phyloP scores from a whole-genome alignment of 495 filamentous ascomycete genomes.

The Aspergillus bridgeri region DNA sequence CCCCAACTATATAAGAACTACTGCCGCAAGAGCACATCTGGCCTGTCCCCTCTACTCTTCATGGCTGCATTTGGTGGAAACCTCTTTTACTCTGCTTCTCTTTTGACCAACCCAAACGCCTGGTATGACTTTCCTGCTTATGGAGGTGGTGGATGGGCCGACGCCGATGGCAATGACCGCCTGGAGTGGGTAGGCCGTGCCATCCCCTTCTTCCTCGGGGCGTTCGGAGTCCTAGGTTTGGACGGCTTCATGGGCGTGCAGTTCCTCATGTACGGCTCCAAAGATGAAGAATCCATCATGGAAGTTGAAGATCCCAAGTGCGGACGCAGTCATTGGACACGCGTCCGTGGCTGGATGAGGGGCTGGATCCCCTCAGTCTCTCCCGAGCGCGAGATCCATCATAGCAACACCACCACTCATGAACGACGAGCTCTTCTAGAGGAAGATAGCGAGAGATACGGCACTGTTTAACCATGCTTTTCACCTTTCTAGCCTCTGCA shows the following conservation, averaged over 20 bases:
- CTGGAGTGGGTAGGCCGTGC: slow-evolving; percentile 56
- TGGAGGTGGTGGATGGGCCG: slow-evolving; percentile 66
- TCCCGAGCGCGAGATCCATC: slow-evolving; percentile 17
- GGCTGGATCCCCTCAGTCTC: slow-evolving; percentile 59
- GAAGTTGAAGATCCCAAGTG: slow-evolving; percentile 35
- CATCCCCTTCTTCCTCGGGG: slow-evolving; percentile 68
- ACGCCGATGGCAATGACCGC: slow-evolving; percentile 53
- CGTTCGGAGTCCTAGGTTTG: slow-evolving; percentile 63
- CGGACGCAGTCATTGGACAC: slow-evolving; percentile 48
- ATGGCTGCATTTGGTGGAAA: slow-evolving; percentile 71
- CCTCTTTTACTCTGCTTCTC: slow-evolving; percentile 65
- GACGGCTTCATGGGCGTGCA: slow-evolving; percentile 66
- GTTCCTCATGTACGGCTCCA: slow-evolving; percentile 57
- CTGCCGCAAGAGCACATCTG: slow-evolving; percentile 61
- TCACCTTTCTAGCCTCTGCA: background rate
- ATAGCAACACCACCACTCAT: slow-evolving; percentile 5
- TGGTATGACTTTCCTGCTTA: slow-evolving; percentile 60
- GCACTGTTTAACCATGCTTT: slow-evolving; percentile 26
- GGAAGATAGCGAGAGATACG: slow-evolving; percentile 31
- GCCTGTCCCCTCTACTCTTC: slow-evolving; percentile 67
- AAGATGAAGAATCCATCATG: slow-evolving; percentile 28
- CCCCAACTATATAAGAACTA: slow-evolving; percentile 71
- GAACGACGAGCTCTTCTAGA: slow-evolving; percentile 36
- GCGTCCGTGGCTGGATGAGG: slow-evolving; percentile 65
- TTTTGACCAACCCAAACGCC: slow-evolving; percentile 65